phyloP scores from a whole-genome alignment of 108 stramenopile genomes.

The Skeletonema costatum region DNA sequence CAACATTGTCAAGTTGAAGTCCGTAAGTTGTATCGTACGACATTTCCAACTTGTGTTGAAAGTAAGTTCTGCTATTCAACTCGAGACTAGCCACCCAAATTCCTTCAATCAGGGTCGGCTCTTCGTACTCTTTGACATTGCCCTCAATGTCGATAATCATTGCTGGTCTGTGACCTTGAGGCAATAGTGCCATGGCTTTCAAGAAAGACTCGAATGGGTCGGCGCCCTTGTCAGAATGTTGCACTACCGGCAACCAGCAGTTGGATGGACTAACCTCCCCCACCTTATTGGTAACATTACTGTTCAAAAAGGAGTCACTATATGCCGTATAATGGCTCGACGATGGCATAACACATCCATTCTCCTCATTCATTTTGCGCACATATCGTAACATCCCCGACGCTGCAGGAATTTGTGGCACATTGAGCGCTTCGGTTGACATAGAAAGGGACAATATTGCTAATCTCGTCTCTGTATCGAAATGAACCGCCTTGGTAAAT shows the following conservation, averaged over 20 bases:
- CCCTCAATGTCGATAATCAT: background rate
- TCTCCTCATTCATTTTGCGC: slow-evolving; percentile 15
- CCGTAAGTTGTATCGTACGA: background rate
- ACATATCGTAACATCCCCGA: slow-evolving; percentile 18
- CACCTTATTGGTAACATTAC: background rate
- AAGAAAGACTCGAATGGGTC: background rate
- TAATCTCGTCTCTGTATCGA: slow-evolving; percentile 21
- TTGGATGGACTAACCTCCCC: background rate
- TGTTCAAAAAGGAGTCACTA: background rate
- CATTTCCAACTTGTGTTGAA: slow-evolving; percentile 5
- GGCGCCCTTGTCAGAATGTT: background rate
- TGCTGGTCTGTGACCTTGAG: background rate
- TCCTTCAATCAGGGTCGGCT: background rate
- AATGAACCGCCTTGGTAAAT: slow-evolving; percentile 13
- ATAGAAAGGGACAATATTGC: slow-evolving; percentile 18
- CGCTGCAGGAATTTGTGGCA: background rate
- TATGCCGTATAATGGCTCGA: background rate
- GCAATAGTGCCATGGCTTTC: background rate
- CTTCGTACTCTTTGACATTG: background rate
- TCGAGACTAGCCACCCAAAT: slow-evolving; percentile 5
- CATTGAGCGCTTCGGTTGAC: background rate
- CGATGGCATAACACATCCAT: slow-evolving; percentile 7
- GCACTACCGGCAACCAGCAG: background rate
- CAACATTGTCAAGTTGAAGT: slow-evolving; percentile 6
- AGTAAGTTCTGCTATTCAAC: slow-evolving; percentile 3